Conservation (phyloP, 768 basidiomycete genomes). For the Auriscalpium vulgare region DNA sequence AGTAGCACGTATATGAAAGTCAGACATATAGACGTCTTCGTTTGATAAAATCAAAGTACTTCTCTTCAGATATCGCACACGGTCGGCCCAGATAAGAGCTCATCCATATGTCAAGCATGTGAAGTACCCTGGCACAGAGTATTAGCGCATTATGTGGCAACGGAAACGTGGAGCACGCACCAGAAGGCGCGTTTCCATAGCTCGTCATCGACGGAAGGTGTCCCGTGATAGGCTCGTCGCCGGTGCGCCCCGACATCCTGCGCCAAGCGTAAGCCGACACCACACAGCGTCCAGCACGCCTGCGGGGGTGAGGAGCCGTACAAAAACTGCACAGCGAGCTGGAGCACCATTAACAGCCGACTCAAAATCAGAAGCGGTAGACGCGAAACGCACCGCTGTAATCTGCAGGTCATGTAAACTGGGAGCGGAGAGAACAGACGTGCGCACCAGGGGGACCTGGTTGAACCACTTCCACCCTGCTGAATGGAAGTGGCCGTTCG, state of each 20-base stretch:
- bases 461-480: conserved; percentile 41
- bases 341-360: conserved; percentile 13
- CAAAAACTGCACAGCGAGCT: conserved; percentile 31
- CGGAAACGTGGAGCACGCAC: conserved; percentile 20
- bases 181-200: conserved; percentile 71
- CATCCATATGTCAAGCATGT: conserved; percentile 36
- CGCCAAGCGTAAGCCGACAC: conserved; percentile 56
- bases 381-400: conserved; percentile 36
- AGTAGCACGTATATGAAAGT: conserved; percentile 5
- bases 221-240: conserved; percentile 29
- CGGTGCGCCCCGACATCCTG: conserved; percentile 76
- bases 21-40: not conserved
- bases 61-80: conserved; percentile 65
- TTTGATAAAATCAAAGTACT: conserved; percentile 27
- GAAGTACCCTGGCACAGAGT: conserved; percentile 33
- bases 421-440: conserved; percentile 45
- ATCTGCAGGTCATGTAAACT: conserved; percentile 67
- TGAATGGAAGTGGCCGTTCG: conserved; percentile 21
- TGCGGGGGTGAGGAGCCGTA: conserved; percentile 40
- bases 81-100: conserved; percentile 55
- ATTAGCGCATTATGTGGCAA: not conserved
- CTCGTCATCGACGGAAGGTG: conserved; percentile 52
- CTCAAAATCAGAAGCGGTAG: not conserved
- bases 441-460: conserved; percentile 55
- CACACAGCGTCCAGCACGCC: conserved; percentile 48